Evolutionary conservation across 2,329 filamentous ascomycete genomes (phyloP).

Genomic region (Emmonsiellopsis sp.): DNA sequence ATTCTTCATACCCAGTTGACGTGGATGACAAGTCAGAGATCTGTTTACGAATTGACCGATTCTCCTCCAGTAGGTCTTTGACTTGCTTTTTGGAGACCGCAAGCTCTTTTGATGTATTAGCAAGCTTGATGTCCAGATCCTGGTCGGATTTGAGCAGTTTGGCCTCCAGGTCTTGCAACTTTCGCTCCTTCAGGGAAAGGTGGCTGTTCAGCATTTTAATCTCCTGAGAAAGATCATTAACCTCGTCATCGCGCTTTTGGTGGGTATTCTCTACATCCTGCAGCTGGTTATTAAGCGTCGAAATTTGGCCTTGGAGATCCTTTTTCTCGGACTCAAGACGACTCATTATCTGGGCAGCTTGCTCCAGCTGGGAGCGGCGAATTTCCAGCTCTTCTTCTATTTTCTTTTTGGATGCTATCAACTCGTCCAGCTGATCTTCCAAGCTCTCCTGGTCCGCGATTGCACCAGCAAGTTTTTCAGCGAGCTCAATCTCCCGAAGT

Average conservation of each 20-base stretch:
- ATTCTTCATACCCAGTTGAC: conserved; percentile 89
- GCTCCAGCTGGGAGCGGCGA: conserved; percentile 74
- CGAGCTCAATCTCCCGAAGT: conserved; percentile 79
- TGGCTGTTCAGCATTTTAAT: conserved; percentile 89
- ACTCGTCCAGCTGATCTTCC: conserved; percentile 83
- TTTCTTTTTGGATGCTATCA: conserved; percentile 81
- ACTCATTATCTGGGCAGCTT: conserved; percentile 78
- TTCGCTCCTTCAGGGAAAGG: conserved; percentile 77
- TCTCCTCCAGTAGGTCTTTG: conserved; percentile 68
- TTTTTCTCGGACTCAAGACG: conserved; percentile 81
- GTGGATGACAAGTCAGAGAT: conserved; percentile 81
- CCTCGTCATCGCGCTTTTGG: conserved; percentile 64
- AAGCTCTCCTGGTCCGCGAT: conserved; percentile 90
- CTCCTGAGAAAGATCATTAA: conserved; percentile 70
- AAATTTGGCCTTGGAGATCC: conserved; percentile 57
- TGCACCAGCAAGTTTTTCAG: conserved; percentile 84
- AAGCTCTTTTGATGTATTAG: conserved; percentile 68
- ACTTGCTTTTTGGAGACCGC: conserved; percentile 64
- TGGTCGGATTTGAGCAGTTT: conserved; percentile 80
- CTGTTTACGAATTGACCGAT: conserved; percentile 72
- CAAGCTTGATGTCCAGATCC: conserved; percentile 78
- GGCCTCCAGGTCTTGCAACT: conserved; percentile 75
- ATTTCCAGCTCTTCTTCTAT: conserved; percentile 77
- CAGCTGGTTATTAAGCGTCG: conserved; percentile 62
- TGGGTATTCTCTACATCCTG: conserved; percentile 61